Conservation (phyloP, 495 filamentous ascomycete species). For the Penicillium coprophilum region DNA sequence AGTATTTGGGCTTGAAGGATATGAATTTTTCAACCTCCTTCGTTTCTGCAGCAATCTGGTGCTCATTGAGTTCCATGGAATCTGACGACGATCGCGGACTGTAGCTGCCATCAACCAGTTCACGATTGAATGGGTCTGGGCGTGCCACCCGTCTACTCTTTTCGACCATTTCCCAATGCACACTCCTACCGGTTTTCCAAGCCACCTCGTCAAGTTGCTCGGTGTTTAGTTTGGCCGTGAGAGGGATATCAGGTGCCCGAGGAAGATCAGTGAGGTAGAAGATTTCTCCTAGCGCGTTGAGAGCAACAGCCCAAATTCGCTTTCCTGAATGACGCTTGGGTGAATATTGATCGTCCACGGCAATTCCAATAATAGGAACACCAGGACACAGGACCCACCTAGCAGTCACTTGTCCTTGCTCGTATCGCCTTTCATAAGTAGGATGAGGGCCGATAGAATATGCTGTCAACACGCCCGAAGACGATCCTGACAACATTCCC, state of each 20-base stretch:
- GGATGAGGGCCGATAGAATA: slow-evolving; percentile 74
- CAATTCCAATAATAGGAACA: slow-evolving; percentile 84
- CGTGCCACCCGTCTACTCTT: slow-evolving; percentile 66
- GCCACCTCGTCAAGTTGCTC: slow-evolving; percentile 61
- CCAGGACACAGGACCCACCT: slow-evolving; percentile 89
- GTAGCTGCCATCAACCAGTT: slow-evolving; percentile 62
- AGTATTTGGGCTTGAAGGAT: slow-evolving; percentile 71
- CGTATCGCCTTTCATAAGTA: slow-evolving; percentile 62
- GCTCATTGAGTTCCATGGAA: slow-evolving; percentile 65
- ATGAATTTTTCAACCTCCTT: slow-evolving; percentile 78
- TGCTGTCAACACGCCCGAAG: slow-evolving; percentile 78
- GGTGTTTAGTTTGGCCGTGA: slow-evolving; percentile 30
- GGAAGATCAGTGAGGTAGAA: slow-evolving; percentile 78
- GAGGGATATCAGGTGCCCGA: slow-evolving; percentile 32
- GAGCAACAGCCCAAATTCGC: slow-evolving; percentile 78
- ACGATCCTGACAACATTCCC: slow-evolving; percentile 81
- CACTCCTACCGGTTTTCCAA: slow-evolving; percentile 76
- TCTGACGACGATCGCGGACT: slow-evolving; percentile 68
- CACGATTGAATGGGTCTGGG: slow-evolving; percentile 65
- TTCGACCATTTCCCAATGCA: slow-evolving; percentile 78
- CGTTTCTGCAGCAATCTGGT: slow-evolving; percentile 72
- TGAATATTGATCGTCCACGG: slow-evolving; percentile 79
- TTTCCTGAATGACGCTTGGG: slow-evolving; percentile 62
- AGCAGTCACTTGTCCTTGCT: slow-evolving; percentile 74
- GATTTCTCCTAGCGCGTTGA: slow-evolving; percentile 91